phyloP scores from a whole-genome alignment of 805 yeast genomes.

The Candida tibetensis region DNA sequence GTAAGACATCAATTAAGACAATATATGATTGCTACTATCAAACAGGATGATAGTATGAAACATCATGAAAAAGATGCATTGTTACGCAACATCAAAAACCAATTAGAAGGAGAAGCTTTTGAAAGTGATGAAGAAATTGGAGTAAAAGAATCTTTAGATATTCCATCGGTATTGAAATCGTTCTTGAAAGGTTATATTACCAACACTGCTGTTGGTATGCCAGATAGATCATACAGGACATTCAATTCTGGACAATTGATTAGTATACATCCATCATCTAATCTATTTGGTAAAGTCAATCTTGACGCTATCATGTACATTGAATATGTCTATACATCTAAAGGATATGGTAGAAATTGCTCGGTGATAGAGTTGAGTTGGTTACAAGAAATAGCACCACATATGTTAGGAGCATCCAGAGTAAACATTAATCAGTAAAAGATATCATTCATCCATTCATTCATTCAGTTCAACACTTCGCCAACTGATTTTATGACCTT shows the following conservation, averaged over 20 bases:
- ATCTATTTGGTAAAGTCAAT: conserved; percentile 70
- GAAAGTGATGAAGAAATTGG: conserved; percentile 19
- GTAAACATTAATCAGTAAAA: conserved; percentile 24
- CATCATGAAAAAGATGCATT: conserved; percentile 26
- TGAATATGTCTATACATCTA: conserved; percentile 89
- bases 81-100: conserved; percentile 22
- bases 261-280: conserved; percentile 86
- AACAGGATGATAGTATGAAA: conserved; percentile 35
- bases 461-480: conserved; percentile 18
- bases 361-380: conserved; percentile 76
- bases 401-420: conserved; percentile 47
- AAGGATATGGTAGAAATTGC: conserved; percentile 91
- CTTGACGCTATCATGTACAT: conserved; percentile 90
- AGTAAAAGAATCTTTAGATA: conserved; percentile 40
- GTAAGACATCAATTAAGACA: conserved; percentile 73
- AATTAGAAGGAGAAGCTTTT: conserved; percentile 19
- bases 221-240: conserved; percentile 89
- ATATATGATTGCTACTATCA: conserved; percentile 55
- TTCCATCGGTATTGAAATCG: conserved; percentile 63
- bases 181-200: conserved; percentile 81
- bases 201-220: conserved; percentile 91
- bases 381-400: conserved; percentile 81
- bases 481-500: conserved; percentile 49
- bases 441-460: conserved; percentile 2
- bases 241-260: conserved; percentile 80